These are phyloP conservation scores for Neurospora sp. DNA, from an alignment of 495 filamentous ascomycete genomes.

Conservation along the genomic window DNA sequence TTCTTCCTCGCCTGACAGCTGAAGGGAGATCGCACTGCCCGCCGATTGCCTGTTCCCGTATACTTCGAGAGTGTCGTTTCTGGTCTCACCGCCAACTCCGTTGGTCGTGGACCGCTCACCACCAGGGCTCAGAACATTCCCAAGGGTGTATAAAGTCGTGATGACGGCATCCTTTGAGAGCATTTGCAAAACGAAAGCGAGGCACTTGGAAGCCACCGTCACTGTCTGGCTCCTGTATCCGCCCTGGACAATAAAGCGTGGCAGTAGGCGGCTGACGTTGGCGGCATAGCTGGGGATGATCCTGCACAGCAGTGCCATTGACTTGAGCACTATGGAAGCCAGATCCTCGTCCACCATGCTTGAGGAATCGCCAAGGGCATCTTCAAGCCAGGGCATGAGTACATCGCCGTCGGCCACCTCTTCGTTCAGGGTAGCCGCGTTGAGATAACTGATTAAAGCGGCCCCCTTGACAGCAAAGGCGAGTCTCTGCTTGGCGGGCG, in stretches of 20 bases:
- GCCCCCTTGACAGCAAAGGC: constrained; percentile 77
- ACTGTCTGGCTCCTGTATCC: constrained; percentile 54
- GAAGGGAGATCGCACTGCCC: constrained; percentile 70
- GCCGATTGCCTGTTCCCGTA: constrained; percentile 48
- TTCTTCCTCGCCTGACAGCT: constrained; percentile 62
- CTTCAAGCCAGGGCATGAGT: constrained; percentile 81
- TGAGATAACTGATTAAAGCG: constrained; percentile 72
- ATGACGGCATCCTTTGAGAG: constrained; percentile 90
- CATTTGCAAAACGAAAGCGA: constrained; percentile 66
- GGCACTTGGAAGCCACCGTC: constrained; percentile 63
- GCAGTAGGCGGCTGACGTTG: constrained; percentile 67
- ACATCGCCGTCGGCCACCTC: constrained; percentile 68
- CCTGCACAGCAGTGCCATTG: constrained; percentile 69
- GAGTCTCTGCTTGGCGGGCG: constrained; percentile 76
- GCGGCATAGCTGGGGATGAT: constrained; percentile 61
- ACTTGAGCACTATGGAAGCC: constrained; percentile 66
- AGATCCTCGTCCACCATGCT: constrained; percentile 72
- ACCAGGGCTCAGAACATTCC: constrained; percentile 76
- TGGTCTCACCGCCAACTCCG: constrained; percentile 25
- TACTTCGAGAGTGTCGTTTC: constrained; percentile 28
- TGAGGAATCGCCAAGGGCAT: constrained; percentile 59
- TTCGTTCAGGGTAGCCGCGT: constrained; percentile 69
- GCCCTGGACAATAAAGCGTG: constrained; percentile 76
- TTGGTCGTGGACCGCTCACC: constrained; percentile 33
- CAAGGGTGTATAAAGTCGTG: constrained; percentile 86